These are phyloP conservation scores for Polytrichum commune DNA, from an alignment of 225 moss, liverwort and hornwort species.

Conservation along the genomic window DNA sequence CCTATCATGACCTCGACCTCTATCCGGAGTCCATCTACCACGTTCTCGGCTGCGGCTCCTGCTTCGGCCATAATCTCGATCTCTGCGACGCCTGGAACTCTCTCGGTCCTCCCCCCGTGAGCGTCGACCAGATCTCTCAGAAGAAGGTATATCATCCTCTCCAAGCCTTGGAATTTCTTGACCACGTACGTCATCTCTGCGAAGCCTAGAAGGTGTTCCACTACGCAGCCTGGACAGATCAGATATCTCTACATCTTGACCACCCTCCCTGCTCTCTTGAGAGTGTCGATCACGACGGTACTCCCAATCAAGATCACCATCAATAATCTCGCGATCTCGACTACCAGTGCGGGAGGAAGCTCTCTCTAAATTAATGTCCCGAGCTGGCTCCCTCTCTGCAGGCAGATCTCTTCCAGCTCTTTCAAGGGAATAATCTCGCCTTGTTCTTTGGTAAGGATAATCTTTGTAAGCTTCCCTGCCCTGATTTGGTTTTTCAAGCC, in stretches of 20 bases:
- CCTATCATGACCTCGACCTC: conserved; percentile 67
- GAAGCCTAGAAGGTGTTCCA: conserved; percentile 44
- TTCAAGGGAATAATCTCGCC: conserved; percentile 50
- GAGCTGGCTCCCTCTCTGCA: conserved; percentile 26
- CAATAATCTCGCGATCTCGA: conserved; percentile 71
- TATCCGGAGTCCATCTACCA: conserved; percentile 83
- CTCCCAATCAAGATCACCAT: conserved; percentile 77
- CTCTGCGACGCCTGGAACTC: conserved; percentile 63
- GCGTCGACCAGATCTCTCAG: conserved; percentile 71
- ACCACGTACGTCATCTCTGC: conserved; percentile 28
- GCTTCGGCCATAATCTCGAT: conserved; percentile 76
- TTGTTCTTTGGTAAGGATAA: conserved; percentile 46
- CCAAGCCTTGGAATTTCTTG: conserved; percentile 5
- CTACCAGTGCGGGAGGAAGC: conserved; percentile 48
- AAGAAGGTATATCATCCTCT: conserved; percentile 50
- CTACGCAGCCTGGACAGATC: conserved; percentile 67
- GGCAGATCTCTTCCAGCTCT: conserved; percentile 34
- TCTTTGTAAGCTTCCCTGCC: conserved; percentile 59
- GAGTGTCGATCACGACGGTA: conserved; percentile 53
- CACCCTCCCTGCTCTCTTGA: conserved; percentile 67
- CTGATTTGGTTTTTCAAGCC: conserved; percentile 72
- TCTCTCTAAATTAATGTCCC: conserved; percentile 35
- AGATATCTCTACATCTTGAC: conserved; percentile 68
- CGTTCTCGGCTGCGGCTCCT: conserved; percentile 91
- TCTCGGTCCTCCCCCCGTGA: conserved; percentile 65